Conservation (phyloP, 805 yeast species). For the Wickerhamomyces ciferrii region DNA sequence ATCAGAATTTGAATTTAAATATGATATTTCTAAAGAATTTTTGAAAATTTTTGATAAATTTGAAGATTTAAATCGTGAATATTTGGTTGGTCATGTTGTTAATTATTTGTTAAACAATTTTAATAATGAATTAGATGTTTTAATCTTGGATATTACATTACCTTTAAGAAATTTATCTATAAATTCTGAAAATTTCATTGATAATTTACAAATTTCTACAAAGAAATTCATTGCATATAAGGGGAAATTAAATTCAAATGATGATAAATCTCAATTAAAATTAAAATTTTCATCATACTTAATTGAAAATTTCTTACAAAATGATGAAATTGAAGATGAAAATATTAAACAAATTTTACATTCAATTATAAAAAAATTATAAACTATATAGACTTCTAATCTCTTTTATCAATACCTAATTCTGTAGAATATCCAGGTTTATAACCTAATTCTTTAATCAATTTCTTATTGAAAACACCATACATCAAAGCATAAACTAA, state of each 20-base stretch:
- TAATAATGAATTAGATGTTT: slow-evolving; percentile 32
- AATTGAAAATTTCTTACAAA: slow-evolving; percentile 17
- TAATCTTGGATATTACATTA: slow-evolving; percentile 53
- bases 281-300: slow-evolving; percentile 23
- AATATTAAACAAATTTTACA: not conserved
- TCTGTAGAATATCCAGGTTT: slow-evolving; percentile 13
- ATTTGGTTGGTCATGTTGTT: slow-evolving; percentile 62
- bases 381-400: not conserved
- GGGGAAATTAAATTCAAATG: slow-evolving; percentile 31
- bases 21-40: slow-evolving; percentile 39
- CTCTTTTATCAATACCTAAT: slow-evolving; percentile 14
- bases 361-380: slow-evolving; percentile 1
- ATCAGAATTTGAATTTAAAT: slow-evolving; percentile 23
- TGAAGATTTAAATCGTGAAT: slow-evolving; percentile 59
- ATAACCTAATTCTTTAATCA: slow-evolving; percentile 14
- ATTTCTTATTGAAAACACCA: slow-evolving; percentile 12
- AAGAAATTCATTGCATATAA: slow-evolving; percentile 64
- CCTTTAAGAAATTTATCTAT: slow-evolving; percentile 45
- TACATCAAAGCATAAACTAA: slow-evolving; percentile 10
- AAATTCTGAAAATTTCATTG: slow-evolving; percentile 43
- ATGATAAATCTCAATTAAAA: slow-evolving; percentile 29
- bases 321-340: not conserved
- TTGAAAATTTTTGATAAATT: slow-evolving; percentile 64
- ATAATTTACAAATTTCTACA: slow-evolving; percentile 60
- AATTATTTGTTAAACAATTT: slow-evolving; percentile 41